Base-by-base conservation (phyloP, 441 rosid genomes). In the Pelargonium myrrhifolium region DNA sequence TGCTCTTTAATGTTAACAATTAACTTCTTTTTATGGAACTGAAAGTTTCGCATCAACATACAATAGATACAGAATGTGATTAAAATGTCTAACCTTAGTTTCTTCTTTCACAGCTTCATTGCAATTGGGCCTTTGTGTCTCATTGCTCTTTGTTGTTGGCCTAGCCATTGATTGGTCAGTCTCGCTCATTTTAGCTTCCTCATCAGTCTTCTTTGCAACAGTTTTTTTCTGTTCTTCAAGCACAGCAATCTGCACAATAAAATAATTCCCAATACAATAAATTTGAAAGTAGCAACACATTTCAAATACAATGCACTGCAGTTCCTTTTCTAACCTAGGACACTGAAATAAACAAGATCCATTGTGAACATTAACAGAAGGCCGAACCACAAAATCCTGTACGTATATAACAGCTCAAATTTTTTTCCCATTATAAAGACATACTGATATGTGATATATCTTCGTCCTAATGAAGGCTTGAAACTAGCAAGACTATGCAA, bases 161-260 rank as follows among this genome's bases (percentile, higher is more conserved):
- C 81, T 68, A 28, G 65, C 68, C 9, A 77, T 68, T 61, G 71
- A 71, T 56, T 76, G 79, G 60, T 79, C 78, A 42, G 63, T 73
- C 64, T 83, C 86, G 62, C 72, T 77, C 55, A 28, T 68, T 60
- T 70, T 69, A 74, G 64, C 81, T 67, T 83, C 92, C 64, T 74
- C 74, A 47, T 81, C 92, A 31, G 77, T 74, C 77, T 78, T 86
- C 63, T 81, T 82, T 12, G 71, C 49, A 58, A 7, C 74, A 6
- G 73, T 74, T 68, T 79, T 88, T 21, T 77, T 84, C 66, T 73
- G 83, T 66, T 89, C 93, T 75, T 87, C 88, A n/a, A 91, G 76
- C 64, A 81, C 87, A 43, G 81, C 97, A 83, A 89, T 76, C 97
- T 90, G 69, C 67, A 78, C 61, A 70, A 49, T 9, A 12, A 64